These are phyloP conservation scores for Cyberlindnera suaveolens DNA, from an alignment of 805 yeast genomes.

Conservation along the genomic window DNA sequence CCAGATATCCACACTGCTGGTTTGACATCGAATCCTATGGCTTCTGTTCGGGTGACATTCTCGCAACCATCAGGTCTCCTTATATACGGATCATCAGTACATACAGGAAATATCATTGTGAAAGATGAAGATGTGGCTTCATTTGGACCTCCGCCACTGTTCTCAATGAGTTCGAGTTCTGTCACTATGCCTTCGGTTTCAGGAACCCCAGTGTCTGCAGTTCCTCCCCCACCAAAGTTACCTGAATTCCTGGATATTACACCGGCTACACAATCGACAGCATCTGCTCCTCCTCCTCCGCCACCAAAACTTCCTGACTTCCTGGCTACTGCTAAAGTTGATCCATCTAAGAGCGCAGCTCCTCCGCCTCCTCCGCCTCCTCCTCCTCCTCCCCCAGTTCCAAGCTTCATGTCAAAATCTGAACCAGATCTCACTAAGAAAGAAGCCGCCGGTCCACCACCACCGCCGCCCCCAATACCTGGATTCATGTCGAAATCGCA, in stretches of 20 bases:
- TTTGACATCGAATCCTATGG: too few relatives aligned
- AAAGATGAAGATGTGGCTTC: too few relatives aligned
- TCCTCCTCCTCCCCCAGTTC: conserved; percentile 26
- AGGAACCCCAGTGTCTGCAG: too few relatives aligned
- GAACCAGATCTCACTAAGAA: not conserved
- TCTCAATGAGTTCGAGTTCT: too few relatives aligned
- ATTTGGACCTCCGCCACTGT: too few relatives aligned
- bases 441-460: conserved; percentile 2
- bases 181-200: too few relatives aligned
- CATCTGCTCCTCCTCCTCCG: not conserved
- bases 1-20: too few relatives aligned
- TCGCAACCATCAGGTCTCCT: too few relatives aligned
- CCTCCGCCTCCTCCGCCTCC: conserved; percentile 17
- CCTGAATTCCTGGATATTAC: not conserved
- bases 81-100: not conserved
- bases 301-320: conserved; percentile 1
- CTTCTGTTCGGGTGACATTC: too few relatives aligned
- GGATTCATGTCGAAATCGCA: conserved; percentile 1
- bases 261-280: too few relatives aligned
- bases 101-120: not conserved
- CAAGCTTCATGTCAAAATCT: conserved; percentile 5
- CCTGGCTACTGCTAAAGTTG: not conserved
- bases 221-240: not conserved
- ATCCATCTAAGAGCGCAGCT: not conserved
- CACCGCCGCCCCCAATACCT: conserved; percentile 6